Evolutionary conservation across 192 early-diverging fungal genomes (phyloP).

Genomic region (Coemansia erecta): DNA sequence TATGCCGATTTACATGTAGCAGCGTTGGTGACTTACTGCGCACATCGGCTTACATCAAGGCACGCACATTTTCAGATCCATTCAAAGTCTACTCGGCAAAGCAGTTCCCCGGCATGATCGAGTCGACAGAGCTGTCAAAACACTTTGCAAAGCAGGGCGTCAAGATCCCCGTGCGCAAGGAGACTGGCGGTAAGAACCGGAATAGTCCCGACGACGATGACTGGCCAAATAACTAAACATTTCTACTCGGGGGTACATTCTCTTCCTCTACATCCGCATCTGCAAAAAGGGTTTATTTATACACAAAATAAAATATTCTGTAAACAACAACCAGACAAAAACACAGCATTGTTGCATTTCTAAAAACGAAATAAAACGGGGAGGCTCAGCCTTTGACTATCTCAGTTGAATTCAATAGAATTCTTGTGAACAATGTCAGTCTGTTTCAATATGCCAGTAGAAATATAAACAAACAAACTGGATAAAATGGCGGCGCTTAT

Average conservation of each 20-base stretch:
- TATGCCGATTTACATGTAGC: constrained; percentile 3
- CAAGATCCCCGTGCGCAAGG: constrained; percentile 77
- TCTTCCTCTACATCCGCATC: not conserved
- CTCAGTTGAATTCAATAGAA: too few species aligned
- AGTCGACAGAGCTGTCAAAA: constrained; percentile 69
- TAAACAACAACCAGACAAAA: not conserved
- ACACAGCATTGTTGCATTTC: not conserved
- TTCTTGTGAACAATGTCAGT: too few species aligned
- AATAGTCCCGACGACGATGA: constrained; percentile 23
- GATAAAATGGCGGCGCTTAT: not conserved
- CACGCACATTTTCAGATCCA: constrained; percentile 59
- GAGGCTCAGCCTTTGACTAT: not conserved
- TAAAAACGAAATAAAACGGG: not conserved
- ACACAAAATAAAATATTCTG: not conserved
- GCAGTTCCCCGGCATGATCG: constrained; percentile 77
- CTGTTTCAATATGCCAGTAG: not conserved
- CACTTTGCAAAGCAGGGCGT: constrained; percentile 72
- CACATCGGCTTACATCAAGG: constrained; percentile 55
- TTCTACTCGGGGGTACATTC: not conserved
- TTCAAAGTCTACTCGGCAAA: constrained; percentile 74
- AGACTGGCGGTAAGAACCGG: constrained; percentile 31
- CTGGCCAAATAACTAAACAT: constrained; percentile 16
- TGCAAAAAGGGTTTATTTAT: not conserved
- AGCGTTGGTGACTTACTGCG: constrained; percentile 51
- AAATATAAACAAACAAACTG: not conserved